Evolutionary conservation across 306 rosid genomes (phyloP).

Genomic region (Dalbergia oliveri): DNA sequence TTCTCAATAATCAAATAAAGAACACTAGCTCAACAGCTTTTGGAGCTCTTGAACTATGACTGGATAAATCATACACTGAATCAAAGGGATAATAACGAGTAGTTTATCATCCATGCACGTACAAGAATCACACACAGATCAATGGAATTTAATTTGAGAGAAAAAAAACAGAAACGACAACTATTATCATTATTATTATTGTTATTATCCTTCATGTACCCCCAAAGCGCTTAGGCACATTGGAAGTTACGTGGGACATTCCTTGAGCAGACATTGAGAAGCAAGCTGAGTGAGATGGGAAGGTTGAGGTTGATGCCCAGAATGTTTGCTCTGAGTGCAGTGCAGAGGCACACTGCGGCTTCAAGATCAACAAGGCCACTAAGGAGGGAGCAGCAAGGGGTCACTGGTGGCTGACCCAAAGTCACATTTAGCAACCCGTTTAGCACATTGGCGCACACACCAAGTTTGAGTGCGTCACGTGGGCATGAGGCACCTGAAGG

Average conservation of each 20-base stretch:
- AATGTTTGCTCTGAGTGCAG: conserved; percentile 76
- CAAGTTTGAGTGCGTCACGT: conserved; percentile 71
- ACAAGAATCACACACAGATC: conserved; percentile 17
- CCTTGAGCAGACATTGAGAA: conserved; percentile 73
- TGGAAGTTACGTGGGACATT: conserved; percentile 60
- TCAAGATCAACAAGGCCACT: conserved; percentile 78
- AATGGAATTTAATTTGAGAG: background rate
- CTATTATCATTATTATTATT: background rate
- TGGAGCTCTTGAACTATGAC: background rate
- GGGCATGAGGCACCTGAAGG: conserved; percentile 60
- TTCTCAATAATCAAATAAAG: conserved; percentile 26
- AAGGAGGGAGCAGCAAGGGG: conserved; percentile 74
- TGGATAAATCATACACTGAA: conserved; percentile 7
- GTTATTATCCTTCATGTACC: background rate
- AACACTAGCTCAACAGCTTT: conserved; percentile 21
- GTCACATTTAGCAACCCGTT: conserved; percentile 57
- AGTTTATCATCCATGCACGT: conserved; percentile 38
- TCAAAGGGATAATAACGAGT: conserved; percentile 37
- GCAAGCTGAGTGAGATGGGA: conserved; percentile 75
- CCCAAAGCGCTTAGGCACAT: conserved; percentile 51
- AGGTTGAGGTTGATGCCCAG: conserved; percentile 78
- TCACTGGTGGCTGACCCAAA: conserved; percentile 70
- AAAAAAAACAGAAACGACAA: conserved; percentile 19
- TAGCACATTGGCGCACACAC: conserved; percentile 73
- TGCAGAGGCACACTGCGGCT: conserved; percentile 87